Conservation (phyloP, 2,329 filamentous ascomycete genomes). For the Penicillium sp. region DNA sequence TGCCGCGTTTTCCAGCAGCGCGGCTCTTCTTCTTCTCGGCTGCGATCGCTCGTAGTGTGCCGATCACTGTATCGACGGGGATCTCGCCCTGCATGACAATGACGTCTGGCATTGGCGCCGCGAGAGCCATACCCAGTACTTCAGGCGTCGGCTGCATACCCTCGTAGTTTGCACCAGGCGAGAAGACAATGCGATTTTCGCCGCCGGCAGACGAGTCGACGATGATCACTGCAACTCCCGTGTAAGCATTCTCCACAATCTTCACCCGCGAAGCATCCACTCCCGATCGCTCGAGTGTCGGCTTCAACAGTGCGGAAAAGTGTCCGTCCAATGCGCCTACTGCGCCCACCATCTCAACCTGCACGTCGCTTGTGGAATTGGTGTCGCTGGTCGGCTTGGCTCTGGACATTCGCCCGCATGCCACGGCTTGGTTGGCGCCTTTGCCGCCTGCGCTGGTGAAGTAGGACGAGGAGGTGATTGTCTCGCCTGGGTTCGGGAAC, state of each 20-base stretch:
- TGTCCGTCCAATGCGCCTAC: constrained; percentile 64
- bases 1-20: constrained; percentile 34
- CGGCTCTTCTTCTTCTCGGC: constrained; percentile 47
- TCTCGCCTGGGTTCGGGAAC: constrained; percentile 82
- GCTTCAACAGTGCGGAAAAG: constrained; percentile 63
- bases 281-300: constrained; percentile 61
- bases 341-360: constrained; percentile 71
- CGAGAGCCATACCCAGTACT: constrained; percentile 41
- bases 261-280: constrained; percentile 61
- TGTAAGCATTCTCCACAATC: constrained; percentile 52
- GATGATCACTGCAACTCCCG: constrained; percentile 73
- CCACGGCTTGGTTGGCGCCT: constrained; percentile 92
- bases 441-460: constrained; percentile 85
- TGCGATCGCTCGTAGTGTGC: constrained; percentile 51
- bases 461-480: constrained; percentile 77
- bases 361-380: constrained; percentile 30
- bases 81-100: constrained; percentile 80
- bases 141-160: constrained; percentile 43
- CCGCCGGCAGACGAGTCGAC: constrained; percentile 69
- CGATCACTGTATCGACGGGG: constrained; percentile 65
- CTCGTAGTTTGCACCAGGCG: constrained; percentile 67
- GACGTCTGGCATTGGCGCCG: constrained; percentile 56
- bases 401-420: constrained; percentile 78
- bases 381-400: constrained; percentile 37
- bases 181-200: constrained; percentile 75